Conservation (phyloP, 192 early-diverging fungal genomes). For the Spinellus fusiger region DNA sequence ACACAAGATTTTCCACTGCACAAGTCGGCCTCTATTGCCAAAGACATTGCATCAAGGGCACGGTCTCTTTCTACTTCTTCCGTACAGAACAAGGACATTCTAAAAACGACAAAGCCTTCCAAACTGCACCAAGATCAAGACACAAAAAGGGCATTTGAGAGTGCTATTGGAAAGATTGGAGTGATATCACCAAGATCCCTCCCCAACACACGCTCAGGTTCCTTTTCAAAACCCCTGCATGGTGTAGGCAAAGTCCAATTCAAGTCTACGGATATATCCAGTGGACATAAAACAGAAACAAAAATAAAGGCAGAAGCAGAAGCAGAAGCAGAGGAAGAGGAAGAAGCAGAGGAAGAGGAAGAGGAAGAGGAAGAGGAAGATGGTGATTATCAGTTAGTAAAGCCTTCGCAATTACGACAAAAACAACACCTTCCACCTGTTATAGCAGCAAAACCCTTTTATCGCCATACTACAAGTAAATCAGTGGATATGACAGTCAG, state of each 20-base stretch:
- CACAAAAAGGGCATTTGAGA: background rate
- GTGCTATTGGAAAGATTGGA: background rate
- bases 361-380: constrained; percentile 11
- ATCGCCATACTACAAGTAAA: background rate
- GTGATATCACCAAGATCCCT: background rate
- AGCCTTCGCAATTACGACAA: constrained; percentile 16
- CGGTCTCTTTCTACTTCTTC: constrained; percentile 4
- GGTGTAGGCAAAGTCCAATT: background rate
- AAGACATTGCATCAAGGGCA: constrained; percentile 1
- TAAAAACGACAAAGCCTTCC: constrained; percentile 1
- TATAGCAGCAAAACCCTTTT: background rate
- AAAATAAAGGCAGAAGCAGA: too few relatives aligned
- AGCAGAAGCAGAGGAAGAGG: too few relatives aligned
- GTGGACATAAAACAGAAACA: too few relatives aligned
- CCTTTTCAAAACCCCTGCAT: background rate
- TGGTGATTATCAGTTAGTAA: constrained; percentile 16
- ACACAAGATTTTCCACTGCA: background rate
- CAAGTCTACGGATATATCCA: too few relatives aligned
- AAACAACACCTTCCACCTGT: background rate
- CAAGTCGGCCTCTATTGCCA: background rate
- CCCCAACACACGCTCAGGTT: background rate
- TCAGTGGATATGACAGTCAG: background rate
- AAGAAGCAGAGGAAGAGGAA: background rate
- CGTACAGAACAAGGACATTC: background rate
- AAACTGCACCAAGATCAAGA: constrained; percentile 4